Percentiles rank a stretch among this genome's conserved stretches.
Conservation (phyloP, 1,284 basidiomycete genomes). For the Erythrobasidium hasegawianum region DNA sequence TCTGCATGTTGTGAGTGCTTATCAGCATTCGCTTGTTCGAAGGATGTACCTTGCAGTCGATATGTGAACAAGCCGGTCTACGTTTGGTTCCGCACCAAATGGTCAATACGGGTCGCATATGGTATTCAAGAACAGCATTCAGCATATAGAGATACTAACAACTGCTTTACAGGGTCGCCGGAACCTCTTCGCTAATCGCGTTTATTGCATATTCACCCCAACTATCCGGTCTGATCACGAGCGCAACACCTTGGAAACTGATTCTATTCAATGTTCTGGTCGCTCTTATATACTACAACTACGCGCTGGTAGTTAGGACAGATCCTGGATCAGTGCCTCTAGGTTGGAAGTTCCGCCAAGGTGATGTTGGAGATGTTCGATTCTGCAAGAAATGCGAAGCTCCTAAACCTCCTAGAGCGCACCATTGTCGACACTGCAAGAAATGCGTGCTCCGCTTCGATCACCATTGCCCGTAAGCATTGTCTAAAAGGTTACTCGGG, state of each 20-base stretch:
- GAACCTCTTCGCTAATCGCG: slow-evolving; percentile 70
- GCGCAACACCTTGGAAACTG: slow-evolving; percentile 59
- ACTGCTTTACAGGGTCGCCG: slow-evolving; percentile 53
- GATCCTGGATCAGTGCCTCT: slow-evolving; percentile 78
- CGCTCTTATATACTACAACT: slow-evolving; percentile 77
- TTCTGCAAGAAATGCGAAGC: slow-evolving; percentile 55
- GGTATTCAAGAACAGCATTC: no score
- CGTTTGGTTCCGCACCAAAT: slow-evolving; percentile 4
- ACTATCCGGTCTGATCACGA: slow-evolving; percentile 77
- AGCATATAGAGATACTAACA: not conserved
- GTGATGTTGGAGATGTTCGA: slow-evolving; percentile 73
- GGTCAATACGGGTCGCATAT: slow-evolving; percentile 27
- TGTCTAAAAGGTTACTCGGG: slow-evolving; percentile 43
- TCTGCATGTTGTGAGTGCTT: no score
- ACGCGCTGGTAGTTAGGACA: slow-evolving; percentile 70
- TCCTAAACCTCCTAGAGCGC: slow-evolving; percentile 59
- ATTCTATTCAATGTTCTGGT: slow-evolving; percentile 61
- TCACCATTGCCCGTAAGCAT: slow-evolving; percentile 69
- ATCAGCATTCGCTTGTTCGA: no score
- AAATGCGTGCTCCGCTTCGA: slow-evolving; percentile 75
- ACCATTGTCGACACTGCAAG: slow-evolving; percentile 84
- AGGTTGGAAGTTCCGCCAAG: slow-evolving; percentile 64
- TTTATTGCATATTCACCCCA: slow-evolving; percentile 87
- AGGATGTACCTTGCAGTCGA: no score
- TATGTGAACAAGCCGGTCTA: no score